Evolutionary conservation across 306 rosid genomes (phyloP).

Genomic region (Inga oerstediana): DNA sequence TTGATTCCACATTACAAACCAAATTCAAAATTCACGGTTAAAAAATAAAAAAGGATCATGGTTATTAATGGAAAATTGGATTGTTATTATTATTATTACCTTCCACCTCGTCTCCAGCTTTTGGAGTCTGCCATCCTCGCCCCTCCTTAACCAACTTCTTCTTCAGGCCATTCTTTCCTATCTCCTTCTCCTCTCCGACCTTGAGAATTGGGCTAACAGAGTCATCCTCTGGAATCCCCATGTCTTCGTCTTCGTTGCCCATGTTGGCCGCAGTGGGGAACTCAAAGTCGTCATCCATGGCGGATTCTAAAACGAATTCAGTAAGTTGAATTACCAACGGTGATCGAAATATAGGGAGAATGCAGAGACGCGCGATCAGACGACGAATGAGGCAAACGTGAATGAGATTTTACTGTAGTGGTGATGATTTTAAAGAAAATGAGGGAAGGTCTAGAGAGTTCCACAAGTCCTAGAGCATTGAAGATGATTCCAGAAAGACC

Average conservation of each 20-base stretch:
- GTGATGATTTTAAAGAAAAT: not conserved
- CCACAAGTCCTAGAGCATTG: conserved; percentile 11
- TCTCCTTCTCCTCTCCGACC: conserved; percentile 92
- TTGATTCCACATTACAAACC: not conserved
- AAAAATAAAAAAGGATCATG: not conserved
- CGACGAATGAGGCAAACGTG: not conserved
- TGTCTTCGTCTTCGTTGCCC: conserved; percentile 38
- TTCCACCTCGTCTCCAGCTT: conserved; percentile 87
- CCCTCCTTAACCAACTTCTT: conserved; percentile 91
- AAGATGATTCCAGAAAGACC: conserved; percentile 41
- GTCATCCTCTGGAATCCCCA: conserved; percentile 52
- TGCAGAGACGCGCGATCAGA: not conserved
- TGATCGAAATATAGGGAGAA: not conserved
- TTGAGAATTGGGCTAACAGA: conserved; percentile 44
- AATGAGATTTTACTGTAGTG: conserved; percentile 10
- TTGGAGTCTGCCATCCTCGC: conserved; percentile 74
- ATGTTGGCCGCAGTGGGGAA: conserved; percentile 35
- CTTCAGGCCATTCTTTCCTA: conserved; percentile 77
- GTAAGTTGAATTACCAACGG: not conserved
- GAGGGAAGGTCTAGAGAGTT: conserved; percentile 33
- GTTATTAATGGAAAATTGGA: not conserved
- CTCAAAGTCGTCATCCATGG: conserved; percentile 71
- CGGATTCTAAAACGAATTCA: not conserved
- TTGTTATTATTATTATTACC: conserved; percentile 35
- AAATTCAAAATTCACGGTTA: not conserved